These are phyloP conservation scores for Trichophyton schoenleinii DNA, from an alignment of 2,329 filamentous ascomycete species.

Conservation along the genomic window DNA sequence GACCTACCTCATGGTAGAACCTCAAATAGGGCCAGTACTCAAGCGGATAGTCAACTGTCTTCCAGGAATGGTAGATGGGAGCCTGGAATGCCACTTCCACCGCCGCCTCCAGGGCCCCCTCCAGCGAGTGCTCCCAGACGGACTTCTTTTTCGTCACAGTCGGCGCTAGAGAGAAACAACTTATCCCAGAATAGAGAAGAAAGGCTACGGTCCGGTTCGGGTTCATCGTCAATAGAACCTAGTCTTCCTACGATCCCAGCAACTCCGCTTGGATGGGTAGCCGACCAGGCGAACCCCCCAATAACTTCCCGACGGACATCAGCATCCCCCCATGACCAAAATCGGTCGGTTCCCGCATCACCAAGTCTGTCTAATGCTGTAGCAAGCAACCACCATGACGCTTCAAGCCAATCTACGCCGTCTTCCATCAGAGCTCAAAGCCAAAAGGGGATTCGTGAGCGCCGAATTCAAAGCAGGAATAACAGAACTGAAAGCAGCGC, in stretches of 20 bases:
- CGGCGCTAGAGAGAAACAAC: neutral
- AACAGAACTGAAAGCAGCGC: constrained; percentile 31
- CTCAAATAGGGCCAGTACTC: constrained; percentile 24
- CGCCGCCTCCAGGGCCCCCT: constrained; percentile 36
- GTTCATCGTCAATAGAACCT: neutral
- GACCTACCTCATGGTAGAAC: constrained; percentile 27
- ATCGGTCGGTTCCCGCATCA: neutral
- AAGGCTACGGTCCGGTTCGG: neutral
- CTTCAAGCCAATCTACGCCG: neutral
- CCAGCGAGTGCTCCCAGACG: constrained; percentile 18
- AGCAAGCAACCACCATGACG: neutral
- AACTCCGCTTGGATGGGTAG: constrained; percentile 32
- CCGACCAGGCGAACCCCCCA: constrained; percentile 15
- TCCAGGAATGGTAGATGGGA: constrained; percentile 26
- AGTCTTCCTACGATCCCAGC: constrained; percentile 4
- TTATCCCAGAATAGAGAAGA: neutral
- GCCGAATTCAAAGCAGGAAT: constrained; percentile 50
- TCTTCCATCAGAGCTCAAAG: constrained; percentile 37
- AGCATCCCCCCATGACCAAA: neutral
- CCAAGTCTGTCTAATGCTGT: neutral
- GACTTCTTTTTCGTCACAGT: neutral
- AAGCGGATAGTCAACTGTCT: constrained; percentile 16
- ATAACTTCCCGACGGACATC: neutral
- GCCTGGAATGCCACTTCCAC: constrained; percentile 36
- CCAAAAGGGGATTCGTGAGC: constrained; percentile 51